Evolutionary conservation across 306 rosid species (phyloP), one percentile per base, ranked within the genome.

Genomic region (Vachellia pachyceras): DNA sequence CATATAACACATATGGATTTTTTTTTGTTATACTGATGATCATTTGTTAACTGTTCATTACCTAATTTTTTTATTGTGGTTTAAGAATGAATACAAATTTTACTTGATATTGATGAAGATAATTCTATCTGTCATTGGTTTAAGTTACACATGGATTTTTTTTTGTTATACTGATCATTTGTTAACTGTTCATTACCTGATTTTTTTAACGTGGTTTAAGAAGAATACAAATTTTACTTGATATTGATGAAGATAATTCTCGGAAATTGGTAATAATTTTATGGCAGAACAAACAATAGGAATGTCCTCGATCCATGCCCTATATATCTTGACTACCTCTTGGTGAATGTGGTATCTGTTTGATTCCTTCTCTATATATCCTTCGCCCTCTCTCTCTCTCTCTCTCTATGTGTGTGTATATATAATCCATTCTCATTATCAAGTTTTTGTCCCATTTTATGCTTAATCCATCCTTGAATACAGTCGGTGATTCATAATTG

Each of bases 251-350:
- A 6, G 45, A 41, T 41, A 7, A 41, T 42, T 82, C 67, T 89
- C 29, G 87, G 86, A 29, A 29, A 29, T 29, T 29, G 33, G 1
- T 29, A 29, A 29, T 29, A 29, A 29, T 29, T 29, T 29, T 29
- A 1, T 29, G 33, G 33, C 33, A 29, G 33, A 29, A 29, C 33
- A 29, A 29, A 29, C 33, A 29, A 29, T 29, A 81, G 79, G 84
- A 81, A 45, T 88, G 83, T 71, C 86, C 77, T 55, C 12, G 13
- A 82, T 84, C 13, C 29, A 82, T 82, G 84, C 84, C 86, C 86
- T 63, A 82, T 81, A 90, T 67, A 90, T 67, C 75, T 87, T 87
- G 92, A 84, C 87, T 84, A 84, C 87, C 84, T 58, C 86, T 92
- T 79, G 89, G 77, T 85, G 81, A 90, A 80, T 83, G 86, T 58